Evolutionary conservation across 1,139 yeast species (phyloP).

Genomic region (Hyphopichia khmerensis): DNA sequence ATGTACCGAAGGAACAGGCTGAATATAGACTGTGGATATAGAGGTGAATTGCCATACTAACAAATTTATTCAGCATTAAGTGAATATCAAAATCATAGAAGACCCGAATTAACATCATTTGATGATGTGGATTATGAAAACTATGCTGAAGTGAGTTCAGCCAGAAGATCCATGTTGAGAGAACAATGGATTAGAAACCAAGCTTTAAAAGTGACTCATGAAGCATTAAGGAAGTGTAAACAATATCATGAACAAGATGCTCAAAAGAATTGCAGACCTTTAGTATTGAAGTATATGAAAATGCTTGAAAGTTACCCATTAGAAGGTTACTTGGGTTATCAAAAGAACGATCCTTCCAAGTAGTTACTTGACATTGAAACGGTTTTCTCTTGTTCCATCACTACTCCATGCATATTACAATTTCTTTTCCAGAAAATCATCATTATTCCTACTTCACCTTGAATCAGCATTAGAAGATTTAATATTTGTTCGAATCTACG

Average conservation of each 20-base stretch:
- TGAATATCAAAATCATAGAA: slow-evolving; percentile 50
- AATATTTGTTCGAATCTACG: no score
- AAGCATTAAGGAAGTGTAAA: slow-evolving; percentile 74
- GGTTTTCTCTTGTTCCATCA: no score
- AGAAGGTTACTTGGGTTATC: slow-evolving; percentile 77
- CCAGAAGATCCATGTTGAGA: slow-evolving; percentile 74
- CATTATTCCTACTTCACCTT: no score
- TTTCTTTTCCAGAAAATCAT: no score
- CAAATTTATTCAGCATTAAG: slow-evolving; percentile 29
- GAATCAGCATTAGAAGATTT: no score
- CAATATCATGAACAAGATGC: slow-evolving; percentile 78
- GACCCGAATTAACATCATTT: slow-evolving; percentile 78
- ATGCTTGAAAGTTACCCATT: slow-evolving; percentile 69
- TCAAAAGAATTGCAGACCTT: slow-evolving; percentile 59
- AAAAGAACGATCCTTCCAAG: slow-evolving; percentile 81
- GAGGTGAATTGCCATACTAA: neutral
- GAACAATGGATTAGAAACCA: slow-evolving; percentile 79
- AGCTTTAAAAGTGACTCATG: slow-evolving; percentile 67
- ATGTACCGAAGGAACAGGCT: neutral
- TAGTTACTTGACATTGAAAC: slow-evolving; percentile 28
- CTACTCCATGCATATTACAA: no score
- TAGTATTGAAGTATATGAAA: slow-evolving; percentile 74
- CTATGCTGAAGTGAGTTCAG: slow-evolving; percentile 60
- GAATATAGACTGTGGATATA: neutral
- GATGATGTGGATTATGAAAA: slow-evolving; percentile 80